A percentile compares a stretch with the other conserved stretches of the same genome.
phyloP scores from a whole-genome alignment of 2,329 filamentous ascomycete species.

The Neurospora sp. region DNA sequence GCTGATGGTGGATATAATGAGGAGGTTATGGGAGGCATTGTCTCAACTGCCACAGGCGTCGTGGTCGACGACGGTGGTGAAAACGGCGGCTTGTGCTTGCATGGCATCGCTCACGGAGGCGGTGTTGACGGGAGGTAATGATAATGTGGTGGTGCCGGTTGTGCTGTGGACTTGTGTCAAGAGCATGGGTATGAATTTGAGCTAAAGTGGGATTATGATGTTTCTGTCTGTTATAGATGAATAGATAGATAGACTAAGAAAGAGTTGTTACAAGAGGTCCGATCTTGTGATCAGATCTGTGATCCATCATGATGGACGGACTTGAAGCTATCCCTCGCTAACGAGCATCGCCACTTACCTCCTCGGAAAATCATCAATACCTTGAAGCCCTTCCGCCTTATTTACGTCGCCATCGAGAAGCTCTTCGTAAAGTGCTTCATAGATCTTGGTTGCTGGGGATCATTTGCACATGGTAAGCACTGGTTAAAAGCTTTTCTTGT shows the following conservation, averaged over 20 bases:
- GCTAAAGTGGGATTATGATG: slow-evolving; percentile 27
- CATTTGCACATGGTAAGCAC: too few species aligned
- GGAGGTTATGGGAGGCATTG: background rate
- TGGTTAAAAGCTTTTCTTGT: too few species aligned
- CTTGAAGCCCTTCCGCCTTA: background rate
- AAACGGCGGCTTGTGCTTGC: slow-evolving; percentile 62
- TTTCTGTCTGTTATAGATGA: background rate
- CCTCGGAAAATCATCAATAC: background rate
- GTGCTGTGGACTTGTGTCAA: slow-evolving; percentile 88
- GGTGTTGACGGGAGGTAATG: slow-evolving; percentile 90
- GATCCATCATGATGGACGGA: background rate
- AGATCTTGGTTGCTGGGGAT: too few species aligned
- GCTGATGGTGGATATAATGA: background rate
- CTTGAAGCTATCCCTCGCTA: background rate
- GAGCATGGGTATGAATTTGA: slow-evolving; percentile 42
- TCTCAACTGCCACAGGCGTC: background rate
- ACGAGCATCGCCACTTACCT: background rate
- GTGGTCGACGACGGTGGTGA: slow-evolving; percentile 25
- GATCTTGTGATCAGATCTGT: background rate
- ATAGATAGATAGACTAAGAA: background rate
- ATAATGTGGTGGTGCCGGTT: slow-evolving; percentile 94
- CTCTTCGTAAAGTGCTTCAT: background rate
- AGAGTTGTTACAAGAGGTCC: background rate
- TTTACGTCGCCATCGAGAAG: background rate
- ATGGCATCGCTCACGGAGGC: slow-evolving; percentile 89